Evolutionary conservation across 768 basidiomycete species (phyloP).

Genomic region (Lentinula guzmanii): DNA sequence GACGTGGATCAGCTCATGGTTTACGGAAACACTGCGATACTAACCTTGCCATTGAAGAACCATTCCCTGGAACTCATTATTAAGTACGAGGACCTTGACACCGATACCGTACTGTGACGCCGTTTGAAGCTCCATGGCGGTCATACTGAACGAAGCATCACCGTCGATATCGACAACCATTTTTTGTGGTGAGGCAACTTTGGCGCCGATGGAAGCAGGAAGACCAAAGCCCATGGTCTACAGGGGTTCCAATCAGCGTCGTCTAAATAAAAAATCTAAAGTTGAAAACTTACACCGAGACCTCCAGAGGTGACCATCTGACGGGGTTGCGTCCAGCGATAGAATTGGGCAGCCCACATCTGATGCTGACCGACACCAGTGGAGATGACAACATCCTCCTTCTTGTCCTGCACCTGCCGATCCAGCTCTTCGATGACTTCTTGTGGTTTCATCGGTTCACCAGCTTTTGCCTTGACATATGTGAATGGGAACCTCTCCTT

Average conservation of each 20-base stretch:
- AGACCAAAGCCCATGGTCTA: slow-evolving; percentile 99
- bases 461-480: slow-evolving; percentile 58
- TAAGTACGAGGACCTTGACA: slow-evolving; percentile 88
- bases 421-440: slow-evolving; percentile 94
- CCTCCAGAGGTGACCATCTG: slow-evolving; percentile 93
- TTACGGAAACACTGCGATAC: slow-evolving; percentile 10
- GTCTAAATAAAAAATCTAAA: not conserved
- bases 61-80: slow-evolving; percentile 99
- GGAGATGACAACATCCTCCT: slow-evolving; percentile 81
- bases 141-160: slow-evolving; percentile 99
- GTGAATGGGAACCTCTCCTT: slow-evolving; percentile 90
- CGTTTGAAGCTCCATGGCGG: slow-evolving; percentile 97
- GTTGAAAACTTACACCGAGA: slow-evolving; percentile 63
- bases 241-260: not conserved
- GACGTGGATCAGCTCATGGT: not conserved
- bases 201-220: slow-evolving; percentile 92
- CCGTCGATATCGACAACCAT: slow-evolving; percentile 95
- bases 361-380: slow-evolving; percentile 99
- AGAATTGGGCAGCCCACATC: slow-evolving; percentile 98
- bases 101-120: slow-evolving; percentile 90
- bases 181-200: slow-evolving; percentile 92
- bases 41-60: slow-evolving; percentile 97
- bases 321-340: slow-evolving; percentile 82
- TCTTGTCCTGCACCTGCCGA: slow-evolving; percentile 65
- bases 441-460: slow-evolving; percentile 87